phyloP scores from a whole-genome alignment of 2,329 filamentous ascomycete genomes.

The Colletotrichum incanum region DNA sequence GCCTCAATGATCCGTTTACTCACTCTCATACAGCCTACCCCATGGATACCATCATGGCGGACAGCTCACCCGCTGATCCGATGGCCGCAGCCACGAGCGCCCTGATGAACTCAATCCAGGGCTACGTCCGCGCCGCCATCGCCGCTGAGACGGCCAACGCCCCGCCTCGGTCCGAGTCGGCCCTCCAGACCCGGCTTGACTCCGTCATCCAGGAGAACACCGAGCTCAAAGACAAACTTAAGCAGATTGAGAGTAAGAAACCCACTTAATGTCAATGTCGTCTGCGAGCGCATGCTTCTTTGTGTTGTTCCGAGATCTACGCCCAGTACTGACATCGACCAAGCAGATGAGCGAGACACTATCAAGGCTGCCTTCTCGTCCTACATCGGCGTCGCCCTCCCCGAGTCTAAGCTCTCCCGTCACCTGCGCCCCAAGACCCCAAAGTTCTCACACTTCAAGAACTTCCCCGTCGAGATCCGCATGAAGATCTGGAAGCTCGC shows the following conservation, averaged over 20 bases:
- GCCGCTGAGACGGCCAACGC: conserved; percentile 16
- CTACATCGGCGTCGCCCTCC: conserved; percentile 22
- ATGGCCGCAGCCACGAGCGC: conserved; percentile 25
- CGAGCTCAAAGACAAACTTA: conserved; percentile 29
- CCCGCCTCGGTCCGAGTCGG: background rate
- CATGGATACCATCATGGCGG: conserved; percentile 30
- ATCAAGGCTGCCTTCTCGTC: conserved; percentile 12
- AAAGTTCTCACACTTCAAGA: conserved; percentile 34
- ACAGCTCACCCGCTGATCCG: conserved; percentile 23
- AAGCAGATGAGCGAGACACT: conserved; percentile 28
- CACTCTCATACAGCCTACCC: conserved; percentile 3
- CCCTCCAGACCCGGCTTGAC: conserved; percentile 26
- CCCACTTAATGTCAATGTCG: background rate
- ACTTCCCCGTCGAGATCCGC: conserved; percentile 41
- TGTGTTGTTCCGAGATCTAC: background rate
- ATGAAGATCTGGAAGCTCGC: conserved; percentile 44
- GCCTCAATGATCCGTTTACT: background rate
- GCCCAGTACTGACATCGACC: conserved; percentile 11
- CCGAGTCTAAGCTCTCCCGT: conserved; percentile 12
- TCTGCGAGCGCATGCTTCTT: conserved; percentile 16
- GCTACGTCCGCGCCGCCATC: conserved; percentile 33
- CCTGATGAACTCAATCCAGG: conserved; percentile 30
- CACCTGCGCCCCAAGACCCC: conserved; percentile 14
- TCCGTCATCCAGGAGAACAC: conserved; percentile 26
- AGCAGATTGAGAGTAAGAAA: conserved; percentile 39